These are phyloP conservation scores for Ensete glaucum DNA, from an alignment of 176 grass and related monocot genomes.

Conservation along the genomic window DNA sequence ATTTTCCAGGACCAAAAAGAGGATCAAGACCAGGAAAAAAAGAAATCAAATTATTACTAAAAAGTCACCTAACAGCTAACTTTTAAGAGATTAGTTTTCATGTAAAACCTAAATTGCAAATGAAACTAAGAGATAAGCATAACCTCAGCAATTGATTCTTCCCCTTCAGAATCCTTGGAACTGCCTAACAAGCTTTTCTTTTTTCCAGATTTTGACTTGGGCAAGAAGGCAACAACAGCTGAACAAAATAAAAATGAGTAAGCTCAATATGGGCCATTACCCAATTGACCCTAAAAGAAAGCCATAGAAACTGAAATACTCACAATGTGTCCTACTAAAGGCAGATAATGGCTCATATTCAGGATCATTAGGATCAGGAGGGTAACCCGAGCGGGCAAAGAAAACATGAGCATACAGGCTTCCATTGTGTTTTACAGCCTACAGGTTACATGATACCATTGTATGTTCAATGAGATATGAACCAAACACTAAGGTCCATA, in stretches of 20 bases:
- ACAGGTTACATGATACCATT: conserved; percentile 13
- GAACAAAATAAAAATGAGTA: conserved; percentile 21
- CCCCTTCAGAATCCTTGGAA: conserved; percentile 33
- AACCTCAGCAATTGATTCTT: conserved; percentile 41
- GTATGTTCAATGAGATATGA: not conserved
- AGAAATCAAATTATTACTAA: no score
- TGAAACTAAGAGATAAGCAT: conserved; percentile 4
- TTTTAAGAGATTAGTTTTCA: not conserved
- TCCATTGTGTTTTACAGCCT: conserved; percentile 91
- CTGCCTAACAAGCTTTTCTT: conserved; percentile 88
- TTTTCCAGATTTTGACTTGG: conserved; percentile 85
- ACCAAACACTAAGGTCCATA: not conserved
- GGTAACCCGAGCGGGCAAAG: conserved; percentile 86
- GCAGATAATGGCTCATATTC: conserved; percentile 74
- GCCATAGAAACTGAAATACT: conserved; percentile 22
- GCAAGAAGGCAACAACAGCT: conserved; percentile 80
- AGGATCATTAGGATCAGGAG: conserved; percentile 88
- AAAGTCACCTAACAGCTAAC: no score
- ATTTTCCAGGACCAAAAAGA: no score
- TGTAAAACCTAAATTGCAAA: not conserved
- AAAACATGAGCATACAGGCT: conserved; percentile 98
- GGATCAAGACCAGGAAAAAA: no score
- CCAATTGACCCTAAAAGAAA: conserved; percentile 12
- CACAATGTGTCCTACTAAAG: conserved; percentile 82
- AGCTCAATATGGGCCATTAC: conserved; percentile 4